Evolutionary conservation across 495 filamentous ascomycete species (phyloP), one percentile per base, ranked within the genome.

Genomic region (Saxispiralis lemnorum): DNA sequence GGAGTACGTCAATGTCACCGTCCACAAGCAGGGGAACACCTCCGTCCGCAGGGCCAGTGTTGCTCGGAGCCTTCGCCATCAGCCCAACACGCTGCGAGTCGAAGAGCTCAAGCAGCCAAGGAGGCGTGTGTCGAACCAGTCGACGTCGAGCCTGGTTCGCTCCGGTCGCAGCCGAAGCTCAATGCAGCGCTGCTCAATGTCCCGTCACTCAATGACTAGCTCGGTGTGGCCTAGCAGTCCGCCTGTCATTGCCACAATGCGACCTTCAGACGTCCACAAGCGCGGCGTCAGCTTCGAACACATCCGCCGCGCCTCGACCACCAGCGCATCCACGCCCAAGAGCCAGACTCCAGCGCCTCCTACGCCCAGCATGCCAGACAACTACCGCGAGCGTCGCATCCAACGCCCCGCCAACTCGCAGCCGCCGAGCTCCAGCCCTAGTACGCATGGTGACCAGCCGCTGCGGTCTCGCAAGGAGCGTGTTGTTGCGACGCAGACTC

Each of bases 231-330:
- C 65, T 35, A 78, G 61, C 56, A 67, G 70, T 46, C 65, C 70
- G 2, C 65, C 69, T 20, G 69, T 72, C 39, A 63, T 40, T 46
- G 60, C 44, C 16, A 35, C 61, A 34, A 68, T 70, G 44, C 67
- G 67, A n/a, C 71, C 71, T 19, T 66, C 64, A 35, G 76, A 77
- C 44, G 70, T 50, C n/a, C 49, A 75, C 52, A 88, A 75, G 54
- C 76, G 86, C 7, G 76, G 75, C 42, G 79, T 94, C n/a, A 80
- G 78, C 55, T 96, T 96, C 53, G 70, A 68, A 2, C 78, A 81
- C 49, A 50, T 67, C 6, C 64, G 59, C 35, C 57, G 56, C 56
- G 57, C 44, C 47, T 56, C 60, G 1, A 56, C 57, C 12, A 46
- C 40, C 1, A 59, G 51, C 30, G 49, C 42, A 18, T 41, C 55